A percentile compares a stretch with the other conserved stretches of the same genome.
phyloP scores from a whole-genome alignment of 75 land plant genomes.

The Selaginella tamariscina region DNA sequence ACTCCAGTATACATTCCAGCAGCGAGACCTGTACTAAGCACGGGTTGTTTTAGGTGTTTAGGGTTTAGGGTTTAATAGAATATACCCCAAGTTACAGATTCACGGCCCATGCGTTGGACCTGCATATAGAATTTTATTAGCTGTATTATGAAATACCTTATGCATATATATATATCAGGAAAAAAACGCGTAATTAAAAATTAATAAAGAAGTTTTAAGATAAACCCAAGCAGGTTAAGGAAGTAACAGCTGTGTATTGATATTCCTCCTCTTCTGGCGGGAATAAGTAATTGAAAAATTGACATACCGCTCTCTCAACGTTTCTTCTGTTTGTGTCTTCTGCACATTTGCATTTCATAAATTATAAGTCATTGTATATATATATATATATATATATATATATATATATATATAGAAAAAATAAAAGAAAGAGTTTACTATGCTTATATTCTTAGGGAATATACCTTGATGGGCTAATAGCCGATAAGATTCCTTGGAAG shows the following conservation, averaged over 20 bases:
- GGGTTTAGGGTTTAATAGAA: not conserved
- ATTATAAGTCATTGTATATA: not conserved
- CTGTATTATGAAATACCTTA: not conserved
- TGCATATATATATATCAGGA: not conserved
- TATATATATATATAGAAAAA: no score
- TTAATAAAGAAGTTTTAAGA: not conserved
- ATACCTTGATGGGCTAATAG: slow-evolving; percentile 29
- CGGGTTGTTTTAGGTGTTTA: not conserved
- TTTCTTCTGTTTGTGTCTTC: not conserved
- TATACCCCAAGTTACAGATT: slow-evolving; percentile 53
- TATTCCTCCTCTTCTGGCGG: not conserved
- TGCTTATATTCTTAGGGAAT: not conserved
- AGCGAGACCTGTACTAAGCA: slow-evolving; percentile 33
- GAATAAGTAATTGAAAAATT: not conserved
- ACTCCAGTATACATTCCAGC: slow-evolving; percentile 60
- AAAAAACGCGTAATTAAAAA: not conserved
- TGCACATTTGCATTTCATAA: not conserved
- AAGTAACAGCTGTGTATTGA: not conserved
- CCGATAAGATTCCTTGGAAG: slow-evolving; percentile 47
- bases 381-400: no score
- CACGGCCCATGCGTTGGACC: slow-evolving; percentile 54
- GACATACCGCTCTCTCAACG: slow-evolving; percentile 1
- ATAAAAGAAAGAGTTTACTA: not conserved
- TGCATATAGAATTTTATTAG: slow-evolving; percentile 14
- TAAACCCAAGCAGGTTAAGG: not conserved